phyloP scores from a whole-genome alignment of 1,284 basidiomycete genomes.

The Puccinia horiana region DNA sequence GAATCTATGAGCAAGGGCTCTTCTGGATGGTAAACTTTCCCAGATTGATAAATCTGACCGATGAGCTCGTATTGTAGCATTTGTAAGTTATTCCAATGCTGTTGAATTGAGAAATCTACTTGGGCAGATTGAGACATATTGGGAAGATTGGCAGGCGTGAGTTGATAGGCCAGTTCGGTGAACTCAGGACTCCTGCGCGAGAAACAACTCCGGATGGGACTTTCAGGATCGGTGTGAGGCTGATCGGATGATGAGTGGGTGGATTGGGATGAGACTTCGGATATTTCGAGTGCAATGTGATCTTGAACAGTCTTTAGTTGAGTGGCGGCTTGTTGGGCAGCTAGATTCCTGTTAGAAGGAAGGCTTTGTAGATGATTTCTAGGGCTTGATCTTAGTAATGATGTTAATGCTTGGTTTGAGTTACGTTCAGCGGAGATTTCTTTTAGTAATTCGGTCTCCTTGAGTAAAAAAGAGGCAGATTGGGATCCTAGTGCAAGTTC shows the following conservation, averaged over 20 bases:
- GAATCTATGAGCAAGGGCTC: conserved; percentile 32
- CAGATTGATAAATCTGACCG: conserved; percentile 15
- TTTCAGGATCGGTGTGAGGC: not conserved
- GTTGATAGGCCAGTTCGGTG: not conserved
- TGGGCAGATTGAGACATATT: not conserved
- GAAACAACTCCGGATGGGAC: not conserved
- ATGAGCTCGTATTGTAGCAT: conserved; percentile 7
- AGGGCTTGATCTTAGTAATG: not conserved
- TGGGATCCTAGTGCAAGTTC: conserved; percentile 18
- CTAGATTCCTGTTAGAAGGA: not conserved
- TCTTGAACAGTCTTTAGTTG: not conserved
- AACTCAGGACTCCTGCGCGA: not conserved
- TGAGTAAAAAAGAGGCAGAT: not conserved
- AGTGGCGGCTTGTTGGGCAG: not conserved
- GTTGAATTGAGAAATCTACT: not conserved
- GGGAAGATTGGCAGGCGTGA: not conserved
- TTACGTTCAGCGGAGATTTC: conserved; percentile 10
- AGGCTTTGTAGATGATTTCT: not conserved
- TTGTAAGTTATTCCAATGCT: conserved; percentile 31
- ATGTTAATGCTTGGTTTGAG: not conserved
- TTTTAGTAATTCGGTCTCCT: conserved; percentile 23
- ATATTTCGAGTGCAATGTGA: conserved; percentile 27
- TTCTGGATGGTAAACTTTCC: conserved; percentile 25
- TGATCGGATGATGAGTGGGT: not conserved
- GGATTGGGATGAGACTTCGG: not conserved